Percentiles rank a stretch among this genome's conserved stretches.
These are phyloP conservation scores for Tolypocladium ophioglossoides DNA, from an alignment of 2,329 filamentous ascomycete genomes.

Conservation along the genomic window DNA sequence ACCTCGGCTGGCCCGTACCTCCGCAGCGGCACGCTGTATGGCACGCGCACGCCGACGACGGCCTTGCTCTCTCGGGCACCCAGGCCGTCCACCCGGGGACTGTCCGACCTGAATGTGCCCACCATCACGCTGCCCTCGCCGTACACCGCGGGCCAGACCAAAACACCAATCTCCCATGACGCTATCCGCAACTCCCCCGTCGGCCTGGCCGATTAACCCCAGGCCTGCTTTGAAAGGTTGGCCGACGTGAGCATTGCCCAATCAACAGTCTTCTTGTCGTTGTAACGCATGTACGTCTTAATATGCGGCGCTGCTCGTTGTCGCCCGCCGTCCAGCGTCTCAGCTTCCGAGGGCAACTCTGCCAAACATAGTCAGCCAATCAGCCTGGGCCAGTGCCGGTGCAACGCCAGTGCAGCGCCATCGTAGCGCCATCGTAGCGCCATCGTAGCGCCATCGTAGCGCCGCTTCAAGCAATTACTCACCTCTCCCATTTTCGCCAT, in stretches of 20 bases:
- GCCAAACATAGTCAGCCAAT: too few species aligned
- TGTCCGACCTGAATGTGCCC: slow-evolving; percentile 55
- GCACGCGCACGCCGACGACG: slow-evolving; percentile 62
- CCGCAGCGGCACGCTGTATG: slow-evolving; percentile 70
- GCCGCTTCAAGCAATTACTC: not conserved
- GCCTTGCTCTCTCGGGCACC: slow-evolving; percentile 15
- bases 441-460: too few species aligned
- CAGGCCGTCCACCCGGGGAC: slow-evolving; percentile 22
- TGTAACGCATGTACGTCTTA: slow-evolving; percentile 74
- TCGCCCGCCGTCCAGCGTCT: slow-evolving; percentile 42
- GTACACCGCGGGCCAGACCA: slow-evolving; percentile 65
- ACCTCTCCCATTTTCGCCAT: slow-evolving; percentile 27
- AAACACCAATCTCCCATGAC: slow-evolving; percentile 75
- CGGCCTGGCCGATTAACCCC: slow-evolving; percentile 55
- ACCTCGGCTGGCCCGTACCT: slow-evolving; percentile 51
- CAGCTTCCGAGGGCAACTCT: slow-evolving; percentile 15
- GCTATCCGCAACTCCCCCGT: slow-evolving; percentile 57
- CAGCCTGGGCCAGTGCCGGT: not conserved
- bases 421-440: too few species aligned
- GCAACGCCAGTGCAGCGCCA: too few species aligned
- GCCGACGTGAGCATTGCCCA: slow-evolving; percentile 87
- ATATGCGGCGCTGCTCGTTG: slow-evolving; percentile 72
- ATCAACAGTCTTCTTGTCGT: slow-evolving; percentile 45
- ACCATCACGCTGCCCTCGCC: slow-evolving; percentile 48
- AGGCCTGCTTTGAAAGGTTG: slow-evolving; percentile 84